Evolutionary conservation across 78 protist species (phyloP).

Genomic region (Dictyostelium capitatum): DNA sequence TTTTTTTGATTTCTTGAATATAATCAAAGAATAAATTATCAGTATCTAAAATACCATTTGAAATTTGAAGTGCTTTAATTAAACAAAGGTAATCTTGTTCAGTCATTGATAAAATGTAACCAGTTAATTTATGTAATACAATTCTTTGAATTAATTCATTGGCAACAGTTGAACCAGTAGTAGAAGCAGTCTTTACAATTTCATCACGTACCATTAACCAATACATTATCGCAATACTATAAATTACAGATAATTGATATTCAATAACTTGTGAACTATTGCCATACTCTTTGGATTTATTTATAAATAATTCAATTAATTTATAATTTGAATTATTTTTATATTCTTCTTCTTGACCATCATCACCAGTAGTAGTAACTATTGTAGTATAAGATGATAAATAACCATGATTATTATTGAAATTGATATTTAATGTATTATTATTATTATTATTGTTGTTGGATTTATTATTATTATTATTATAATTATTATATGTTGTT

Average conservation of each 20-base stretch:
- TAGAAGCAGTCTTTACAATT: not conserved
- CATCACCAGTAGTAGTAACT: not conserved
- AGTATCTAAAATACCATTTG: conserved; percentile 3
- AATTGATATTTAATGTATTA: not conserved
- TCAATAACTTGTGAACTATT: conserved; percentile 18
- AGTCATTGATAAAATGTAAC: not conserved
- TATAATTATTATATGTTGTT: not conserved
- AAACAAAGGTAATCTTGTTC: conserved; percentile 12
- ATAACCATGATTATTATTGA: conserved; percentile 20
- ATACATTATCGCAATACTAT: not conserved
- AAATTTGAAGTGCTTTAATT: not conserved
- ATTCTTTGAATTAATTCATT: conserved; percentile 6
- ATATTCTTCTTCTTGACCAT: not conserved
- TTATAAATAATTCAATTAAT: not conserved
- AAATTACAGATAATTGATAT: not conserved
- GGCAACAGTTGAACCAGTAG: no score
- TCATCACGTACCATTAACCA: not conserved
- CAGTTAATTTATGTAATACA: not conserved
- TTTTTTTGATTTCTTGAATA: not conserved
- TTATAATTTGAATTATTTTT: not conserved
- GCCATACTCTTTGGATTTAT: conserved; percentile 2
- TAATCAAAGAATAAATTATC: conserved; percentile 5
- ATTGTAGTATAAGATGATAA: conserved; percentile 9
- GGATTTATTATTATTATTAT: not conserved
- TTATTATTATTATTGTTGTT: not conserved